These are phyloP conservation scores for Phytopythium kandeliae DNA, from an alignment of 352 stramenopile genomes.

Conservation along the genomic window DNA sequence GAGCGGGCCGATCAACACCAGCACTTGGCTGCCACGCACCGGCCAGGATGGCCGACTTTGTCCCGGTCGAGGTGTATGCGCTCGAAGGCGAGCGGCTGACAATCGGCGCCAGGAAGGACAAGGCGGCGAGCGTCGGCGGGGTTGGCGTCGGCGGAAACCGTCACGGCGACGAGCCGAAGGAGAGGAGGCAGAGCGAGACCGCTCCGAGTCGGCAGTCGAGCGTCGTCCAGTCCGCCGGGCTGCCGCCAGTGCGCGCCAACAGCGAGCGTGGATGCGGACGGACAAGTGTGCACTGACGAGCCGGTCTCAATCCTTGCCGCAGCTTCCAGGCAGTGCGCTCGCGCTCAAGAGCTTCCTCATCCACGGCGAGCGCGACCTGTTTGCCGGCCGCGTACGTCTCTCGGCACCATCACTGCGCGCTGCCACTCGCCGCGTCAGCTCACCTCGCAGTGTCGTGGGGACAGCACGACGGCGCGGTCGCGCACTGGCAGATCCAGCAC, in stretches of 20 bases:
- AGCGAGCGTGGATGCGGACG: too few species aligned
- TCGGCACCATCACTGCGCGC: neutral
- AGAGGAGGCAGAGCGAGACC: neutral
- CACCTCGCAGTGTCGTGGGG: neutral
- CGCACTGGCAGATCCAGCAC: constrained; percentile 52
- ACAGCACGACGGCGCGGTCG: constrained; percentile 57
- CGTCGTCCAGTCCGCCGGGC: constrained; percentile 20
- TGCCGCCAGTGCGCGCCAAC: constrained; percentile 12
- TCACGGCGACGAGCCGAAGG: neutral
- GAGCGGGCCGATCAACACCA: neutral
- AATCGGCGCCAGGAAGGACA: neutral
- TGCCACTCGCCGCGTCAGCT: neutral
- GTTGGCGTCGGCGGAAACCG: neutral
- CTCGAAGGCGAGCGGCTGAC: constrained; percentile 18
- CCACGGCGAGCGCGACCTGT: constrained; percentile 38
- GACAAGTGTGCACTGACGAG: too few species aligned
- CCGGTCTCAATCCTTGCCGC: too few species aligned
- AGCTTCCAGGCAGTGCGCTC: constrained; percentile 27
- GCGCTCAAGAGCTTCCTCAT: constrained; percentile 44
- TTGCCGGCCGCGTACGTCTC: constrained; percentile 42
- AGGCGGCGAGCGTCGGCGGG: neutral
- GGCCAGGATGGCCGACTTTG: constrained; percentile 34
- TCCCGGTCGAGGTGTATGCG: constrained; percentile 34
- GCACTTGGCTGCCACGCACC: neutral
- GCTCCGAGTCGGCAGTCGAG: neutral